phyloP scores from a whole-genome alignment of 192 early-diverging fungal species.

The Backusella circina region DNA sequence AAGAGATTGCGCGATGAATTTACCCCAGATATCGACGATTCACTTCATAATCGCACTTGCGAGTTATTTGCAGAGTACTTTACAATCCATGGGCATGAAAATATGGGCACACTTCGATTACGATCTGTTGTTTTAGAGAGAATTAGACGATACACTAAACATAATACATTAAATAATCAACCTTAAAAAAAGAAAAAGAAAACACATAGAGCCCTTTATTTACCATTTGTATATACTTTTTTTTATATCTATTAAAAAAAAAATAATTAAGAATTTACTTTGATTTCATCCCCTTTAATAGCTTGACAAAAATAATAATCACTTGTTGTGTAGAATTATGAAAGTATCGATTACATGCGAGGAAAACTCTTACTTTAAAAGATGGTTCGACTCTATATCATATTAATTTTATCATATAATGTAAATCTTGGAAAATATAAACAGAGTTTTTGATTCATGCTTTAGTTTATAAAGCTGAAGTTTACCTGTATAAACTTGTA shows the following conservation, averaged over 20 bases:
- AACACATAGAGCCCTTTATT: neutral
- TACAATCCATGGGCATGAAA: neutral
- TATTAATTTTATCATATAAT: too few species aligned
- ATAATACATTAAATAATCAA: neutral
- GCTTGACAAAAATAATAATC: neutral
- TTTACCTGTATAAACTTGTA: too few species aligned
- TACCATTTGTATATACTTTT: neutral
- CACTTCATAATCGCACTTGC: neutral
- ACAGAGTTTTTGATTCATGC: too few species aligned
- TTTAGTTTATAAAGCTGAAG: too few species aligned
- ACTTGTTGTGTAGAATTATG: neutral
- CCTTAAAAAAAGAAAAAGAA: conserved; percentile 5
- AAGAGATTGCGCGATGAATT: neutral
- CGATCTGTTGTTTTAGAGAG: neutral
- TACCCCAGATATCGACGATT: neutral
- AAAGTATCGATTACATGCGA: neutral
- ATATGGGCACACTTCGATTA: neutral
- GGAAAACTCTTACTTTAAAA: too few species aligned
- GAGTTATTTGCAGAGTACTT: neutral
- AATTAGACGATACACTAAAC: neutral
- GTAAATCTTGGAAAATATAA: too few species aligned
- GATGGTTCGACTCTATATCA: too few species aligned
- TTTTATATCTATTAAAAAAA: neutral
- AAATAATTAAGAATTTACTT: neutral
- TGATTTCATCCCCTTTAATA: neutral